A percentile compares a stretch with the other conserved stretches of the same genome.
Evolutionary conservation across 257 asterid genomes (phyloP).

Genomic region (Scutellaria barbata): DNA sequence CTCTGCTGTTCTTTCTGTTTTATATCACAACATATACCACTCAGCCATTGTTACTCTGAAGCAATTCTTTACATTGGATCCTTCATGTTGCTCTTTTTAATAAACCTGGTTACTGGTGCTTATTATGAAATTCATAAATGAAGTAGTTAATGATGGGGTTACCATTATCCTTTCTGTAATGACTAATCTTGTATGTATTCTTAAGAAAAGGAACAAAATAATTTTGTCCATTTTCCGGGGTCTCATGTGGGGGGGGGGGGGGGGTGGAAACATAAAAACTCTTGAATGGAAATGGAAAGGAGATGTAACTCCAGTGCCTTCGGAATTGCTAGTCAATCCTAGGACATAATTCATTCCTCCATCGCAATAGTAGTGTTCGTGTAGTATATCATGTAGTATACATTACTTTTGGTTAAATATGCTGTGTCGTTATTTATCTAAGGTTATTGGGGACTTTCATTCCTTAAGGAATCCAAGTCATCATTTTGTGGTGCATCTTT

Average conservation of each 20-base stretch:
- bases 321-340: too few relatives aligned
- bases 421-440: slow-evolving; percentile 13
- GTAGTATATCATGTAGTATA: not conserved
- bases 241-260: too few relatives aligned
- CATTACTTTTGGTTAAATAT: not conserved
- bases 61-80: slow-evolving; percentile 6
- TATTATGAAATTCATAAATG: too few relatives aligned
- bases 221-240: too few relatives aligned
- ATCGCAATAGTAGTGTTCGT: not conserved
- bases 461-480: slow-evolving; percentile 15
- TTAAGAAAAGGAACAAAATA: too few relatives aligned
- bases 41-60: slow-evolving; percentile 9
- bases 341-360: not conserved
- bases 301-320: too few relatives aligned
- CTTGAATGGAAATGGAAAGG: too few relatives aligned
- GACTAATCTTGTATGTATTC: too few relatives aligned
- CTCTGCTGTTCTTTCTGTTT: slow-evolving; percentile 31
- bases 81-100: slow-evolving; percentile 23
- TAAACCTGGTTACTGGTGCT: slow-evolving; percentile 6
- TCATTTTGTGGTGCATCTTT: slow-evolving; percentile 21
- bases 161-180: too few relatives aligned
- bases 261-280: too few relatives aligned
- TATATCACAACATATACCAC: not conserved
- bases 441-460: not conserved
- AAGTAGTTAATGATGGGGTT: too few relatives aligned